Evolutionary conservation across 2,329 filamentous ascomycete genomes (phyloP).

Genomic region (Aspergillus cejpii): DNA sequence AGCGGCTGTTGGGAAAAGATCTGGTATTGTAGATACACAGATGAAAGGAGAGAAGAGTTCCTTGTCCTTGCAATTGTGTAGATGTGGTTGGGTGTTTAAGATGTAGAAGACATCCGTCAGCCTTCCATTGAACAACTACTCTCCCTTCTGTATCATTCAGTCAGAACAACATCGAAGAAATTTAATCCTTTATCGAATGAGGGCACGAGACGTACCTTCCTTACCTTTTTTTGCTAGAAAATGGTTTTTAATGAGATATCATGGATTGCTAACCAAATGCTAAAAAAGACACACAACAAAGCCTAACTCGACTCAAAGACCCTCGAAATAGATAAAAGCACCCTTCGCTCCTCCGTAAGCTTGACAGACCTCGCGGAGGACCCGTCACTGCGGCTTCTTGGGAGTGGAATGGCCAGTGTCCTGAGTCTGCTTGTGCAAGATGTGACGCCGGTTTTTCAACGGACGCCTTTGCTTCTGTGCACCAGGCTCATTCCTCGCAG

Average conservation of each 20-base stretch:
- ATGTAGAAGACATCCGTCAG: too few relatives aligned
- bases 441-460: constrained; percentile 1
- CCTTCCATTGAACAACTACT: too few relatives aligned
- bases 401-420: background rate
- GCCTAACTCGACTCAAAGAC: background rate
- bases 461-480: background rate
- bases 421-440: background rate
- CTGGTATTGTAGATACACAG: too few relatives aligned
- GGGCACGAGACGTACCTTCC: too few relatives aligned
- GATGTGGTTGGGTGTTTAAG: too few relatives aligned
- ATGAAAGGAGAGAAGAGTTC: too few relatives aligned
- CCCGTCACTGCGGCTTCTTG: background rate
- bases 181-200: too few relatives aligned
- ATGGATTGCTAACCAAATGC: background rate
- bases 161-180: too few relatives aligned
- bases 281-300: background rate
- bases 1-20: too few relatives aligned
- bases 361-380: background rate
- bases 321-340: background rate
- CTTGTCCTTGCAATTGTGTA: too few relatives aligned
- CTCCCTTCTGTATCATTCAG: too few relatives aligned
- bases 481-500: background rate
- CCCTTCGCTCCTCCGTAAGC: background rate
- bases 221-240: background rate
- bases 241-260: background rate